A percentile compares a stretch with the other conserved stretches of the same genome.
phyloP scores from a whole-genome alignment of 768 basidiomycete species.

The Trametes elegans region DNA sequence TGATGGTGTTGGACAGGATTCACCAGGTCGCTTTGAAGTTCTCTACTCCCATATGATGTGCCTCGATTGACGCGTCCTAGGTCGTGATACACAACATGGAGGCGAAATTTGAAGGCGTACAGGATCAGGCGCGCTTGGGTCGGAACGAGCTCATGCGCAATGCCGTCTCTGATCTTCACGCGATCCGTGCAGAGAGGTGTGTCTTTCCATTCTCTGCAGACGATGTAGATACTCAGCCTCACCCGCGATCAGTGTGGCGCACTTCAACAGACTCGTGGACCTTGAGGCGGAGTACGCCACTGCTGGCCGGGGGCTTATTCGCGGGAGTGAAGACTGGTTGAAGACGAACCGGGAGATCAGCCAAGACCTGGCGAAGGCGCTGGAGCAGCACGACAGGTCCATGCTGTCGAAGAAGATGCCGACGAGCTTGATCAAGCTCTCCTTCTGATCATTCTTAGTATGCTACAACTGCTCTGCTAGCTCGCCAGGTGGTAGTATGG shows the following conservation, averaged over 20 bases:
- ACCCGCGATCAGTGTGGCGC: constrained; percentile 37
- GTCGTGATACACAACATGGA: constrained; percentile 47
- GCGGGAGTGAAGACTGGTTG: constrained; percentile 42
- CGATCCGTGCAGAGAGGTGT: constrained; percentile 47
- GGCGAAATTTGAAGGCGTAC: constrained; percentile 46
- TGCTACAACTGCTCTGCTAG: no score
- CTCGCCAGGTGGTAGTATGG: no score
- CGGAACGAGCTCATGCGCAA: constrained; percentile 46
- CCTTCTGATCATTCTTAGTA: no score
- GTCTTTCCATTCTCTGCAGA: not conserved
- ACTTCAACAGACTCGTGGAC: constrained; percentile 54
- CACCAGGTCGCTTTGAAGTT: constrained; percentile 41
- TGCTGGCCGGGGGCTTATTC: constrained; percentile 39
- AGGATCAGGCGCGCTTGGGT: constrained; percentile 43
- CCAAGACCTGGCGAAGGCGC: constrained; percentile 34
- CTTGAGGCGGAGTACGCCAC: constrained; percentile 54
- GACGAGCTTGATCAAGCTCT: constrained; percentile 32
- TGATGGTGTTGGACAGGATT: constrained; percentile 43
- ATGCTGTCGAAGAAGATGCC: constrained; percentile 52
- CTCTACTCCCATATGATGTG: not conserved
- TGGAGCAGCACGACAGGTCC: constrained; percentile 49
- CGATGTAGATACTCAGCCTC: no score
- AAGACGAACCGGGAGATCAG: constrained; percentile 39
- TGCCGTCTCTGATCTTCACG: constrained; percentile 42
- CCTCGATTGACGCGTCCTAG: constrained; percentile 28